Conservation (phyloP, 768 basidiomycete genomes). For the Kwoniella pini region DNA sequence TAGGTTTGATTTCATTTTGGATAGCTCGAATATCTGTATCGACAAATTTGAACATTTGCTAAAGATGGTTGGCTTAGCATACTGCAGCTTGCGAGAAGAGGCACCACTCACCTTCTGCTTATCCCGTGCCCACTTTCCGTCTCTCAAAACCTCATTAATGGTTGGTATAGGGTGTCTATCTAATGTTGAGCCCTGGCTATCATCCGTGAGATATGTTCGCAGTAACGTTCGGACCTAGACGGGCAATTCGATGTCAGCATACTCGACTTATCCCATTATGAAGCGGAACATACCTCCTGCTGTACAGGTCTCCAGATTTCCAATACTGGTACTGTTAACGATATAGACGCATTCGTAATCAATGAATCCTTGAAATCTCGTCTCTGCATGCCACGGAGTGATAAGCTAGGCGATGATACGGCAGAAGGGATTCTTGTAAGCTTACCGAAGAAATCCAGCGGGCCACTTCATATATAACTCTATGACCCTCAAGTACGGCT, state of each 20-base stretch:
- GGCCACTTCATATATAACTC: slow-evolving; percentile 86
- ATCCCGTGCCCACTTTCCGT: slow-evolving; percentile 76
- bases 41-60: slow-evolving; percentile 87
- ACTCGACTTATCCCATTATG: too few species aligned
- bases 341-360: slow-evolving; percentile 66
- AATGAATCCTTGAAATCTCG: slow-evolving; percentile 88
- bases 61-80: background rate
- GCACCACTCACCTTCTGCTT: slow-evolving; percentile 66
- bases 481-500: slow-evolving; percentile 85
- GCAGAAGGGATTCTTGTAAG: slow-evolving; percentile 21
- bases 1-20: slow-evolving; percentile 66
- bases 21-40: slow-evolving; percentile 81
- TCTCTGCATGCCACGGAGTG: slow-evolving; percentile 60
- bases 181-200: slow-evolving; percentile 73
- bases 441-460: slow-evolving; percentile 87
- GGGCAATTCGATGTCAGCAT: background rate
- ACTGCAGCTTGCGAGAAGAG: too few species aligned
- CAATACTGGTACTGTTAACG: slow-evolving; percentile 62
- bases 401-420: too few species aligned
- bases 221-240: slow-evolving; percentile 78
- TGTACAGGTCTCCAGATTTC: slow-evolving; percentile 90
- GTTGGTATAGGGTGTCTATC: slow-evolving; percentile 86
- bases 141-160: slow-evolving; percentile 88
- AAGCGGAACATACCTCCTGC: slow-evolving; percentile 66
- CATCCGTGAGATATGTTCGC: slow-evolving; percentile 88